Base-by-base conservation (phyloP, 192 early-diverging fungal genomes). In the Coemansia javaensis region DNA sequence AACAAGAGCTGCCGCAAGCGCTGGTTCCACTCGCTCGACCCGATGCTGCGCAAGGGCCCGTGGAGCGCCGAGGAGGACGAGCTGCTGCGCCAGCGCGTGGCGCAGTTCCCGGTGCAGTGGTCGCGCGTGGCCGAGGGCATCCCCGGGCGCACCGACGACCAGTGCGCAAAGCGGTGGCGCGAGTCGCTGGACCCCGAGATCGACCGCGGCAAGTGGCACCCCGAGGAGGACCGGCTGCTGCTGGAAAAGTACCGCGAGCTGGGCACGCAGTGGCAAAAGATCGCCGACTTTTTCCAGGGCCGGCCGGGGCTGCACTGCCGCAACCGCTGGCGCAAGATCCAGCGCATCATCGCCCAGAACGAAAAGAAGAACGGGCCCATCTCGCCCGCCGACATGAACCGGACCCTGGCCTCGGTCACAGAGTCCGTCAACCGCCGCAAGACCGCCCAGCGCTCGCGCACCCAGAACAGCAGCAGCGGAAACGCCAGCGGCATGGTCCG, bases 91-190 rank as follows among this genome's bases (percentile, higher is more conserved):
- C 63, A 85, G 40, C 86, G 85, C 9, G 85, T 91, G 10, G 53
- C 72, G 14, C 76, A 81, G 56, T 78, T 76, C 59, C 83, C 82
- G n/a, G 77, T 79, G 27, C 81, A 87, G 72, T 95, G 92, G 92
- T 84, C 83, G 45, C 79, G 81, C 32, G 86, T 95, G 31, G 85
- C 89, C 13, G 79, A 84, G 51, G 74, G 72, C 43, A 85, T 95
- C 37, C 66, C 73, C 5, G 90, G 90, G 14, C 73, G 92, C 14
- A 93, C 86, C 12, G 88, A 88, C 49, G 87, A 89, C 50, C 90
- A 93, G 53, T 95, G 92, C 52, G 88, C 90, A 25, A 91, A 91
- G 54, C 77, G 92, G 22, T 94, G 91, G 83, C 75, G 84, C 18
- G 91, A 94, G 71, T 82, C 83, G 41, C 71, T 94, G 28, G 89